Percentiles rank a stretch among this genome's conserved stretches.
Evolutionary conservation across 208 protist genomes (phyloP).

Genomic region (Kentomonas sorsogonicus): DNA sequence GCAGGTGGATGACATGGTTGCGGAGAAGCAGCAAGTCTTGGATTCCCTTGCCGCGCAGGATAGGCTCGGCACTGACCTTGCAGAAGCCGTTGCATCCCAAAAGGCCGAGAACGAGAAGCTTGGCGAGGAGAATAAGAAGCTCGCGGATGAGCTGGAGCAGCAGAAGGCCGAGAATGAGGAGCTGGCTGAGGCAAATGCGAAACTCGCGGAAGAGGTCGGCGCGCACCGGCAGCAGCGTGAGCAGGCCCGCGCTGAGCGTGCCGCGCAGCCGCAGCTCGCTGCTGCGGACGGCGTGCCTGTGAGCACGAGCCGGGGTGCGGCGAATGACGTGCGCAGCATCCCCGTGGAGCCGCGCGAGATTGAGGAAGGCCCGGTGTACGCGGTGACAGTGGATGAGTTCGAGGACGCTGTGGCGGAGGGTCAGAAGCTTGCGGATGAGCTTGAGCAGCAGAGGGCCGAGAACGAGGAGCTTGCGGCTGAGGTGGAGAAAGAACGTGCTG

Average conservation of each 20-base stretch:
- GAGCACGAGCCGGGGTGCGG: no score
- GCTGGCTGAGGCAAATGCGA: slow-evolving; percentile 25
- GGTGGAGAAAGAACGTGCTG: neutral
- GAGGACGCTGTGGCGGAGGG: neutral
- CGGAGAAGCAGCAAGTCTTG: no score
- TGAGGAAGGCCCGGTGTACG: no score
- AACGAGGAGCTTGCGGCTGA: slow-evolving; percentile 4
- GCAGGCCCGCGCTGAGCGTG: no score
- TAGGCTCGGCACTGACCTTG: neutral
- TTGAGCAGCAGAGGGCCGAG: neutral
- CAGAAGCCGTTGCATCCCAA: neutral
- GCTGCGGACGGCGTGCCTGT: no score
- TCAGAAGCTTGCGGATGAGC: slow-evolving; percentile 3
- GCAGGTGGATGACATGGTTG: neutral
- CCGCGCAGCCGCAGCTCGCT: no score
- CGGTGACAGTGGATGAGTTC: no score
- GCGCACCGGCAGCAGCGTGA: no score
- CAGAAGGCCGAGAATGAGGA: slow-evolving; percentile 18
- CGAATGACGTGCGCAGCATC: no score
- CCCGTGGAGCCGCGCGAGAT: no score
- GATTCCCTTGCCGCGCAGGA: no score
- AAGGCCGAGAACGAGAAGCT: neutral
- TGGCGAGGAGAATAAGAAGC: slow-evolving; percentile 9
- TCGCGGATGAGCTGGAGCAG: slow-evolving; percentile 1
- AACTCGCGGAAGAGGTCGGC: no score